Conservation (phyloP, 495 filamentous ascomycete species). For the Aspergillus bertholletiae region DNA sequence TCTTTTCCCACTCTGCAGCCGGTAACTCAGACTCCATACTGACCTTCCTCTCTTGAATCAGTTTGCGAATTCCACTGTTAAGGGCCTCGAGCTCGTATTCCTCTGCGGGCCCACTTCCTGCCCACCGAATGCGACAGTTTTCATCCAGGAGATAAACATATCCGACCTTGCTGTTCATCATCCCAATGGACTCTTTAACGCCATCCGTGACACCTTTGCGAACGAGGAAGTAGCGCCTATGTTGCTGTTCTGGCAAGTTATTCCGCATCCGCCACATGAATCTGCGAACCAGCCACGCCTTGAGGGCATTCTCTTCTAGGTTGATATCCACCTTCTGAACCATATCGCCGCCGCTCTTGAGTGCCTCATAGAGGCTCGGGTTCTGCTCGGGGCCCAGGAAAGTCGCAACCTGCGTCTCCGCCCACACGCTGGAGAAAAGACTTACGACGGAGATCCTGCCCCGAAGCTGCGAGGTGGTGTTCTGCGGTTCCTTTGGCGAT, state of each 20-base stretch:
- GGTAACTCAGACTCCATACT: slow-evolving; percentile 23
- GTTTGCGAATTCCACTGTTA: slow-evolving; percentile 61
- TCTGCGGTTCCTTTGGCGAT: slow-evolving; percentile 40
- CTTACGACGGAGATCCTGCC: slow-evolving; percentile 74
- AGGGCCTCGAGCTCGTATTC: slow-evolving; percentile 67
- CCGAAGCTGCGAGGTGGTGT: slow-evolving; percentile 70
- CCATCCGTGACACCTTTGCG: slow-evolving; percentile 67
- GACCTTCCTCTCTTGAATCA: slow-evolving; percentile 57
- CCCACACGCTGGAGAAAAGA: slow-evolving; percentile 81
- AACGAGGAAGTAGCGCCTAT: slow-evolving; percentile 80
- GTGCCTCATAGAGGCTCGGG: slow-evolving; percentile 54
- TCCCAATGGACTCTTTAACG: slow-evolving; percentile 72
- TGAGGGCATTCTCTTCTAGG: slow-evolving; percentile 74
- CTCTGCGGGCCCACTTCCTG: slow-evolving; percentile 76
- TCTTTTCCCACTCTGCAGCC: slow-evolving; percentile 13
- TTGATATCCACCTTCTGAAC: slow-evolving; percentile 83
- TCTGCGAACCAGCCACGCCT: slow-evolving; percentile 66
- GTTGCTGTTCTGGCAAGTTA: slow-evolving; percentile 54
- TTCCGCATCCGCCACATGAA: slow-evolving; percentile 62
- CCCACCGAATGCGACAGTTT: slow-evolving; percentile 89
- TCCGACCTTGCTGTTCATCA: slow-evolving; percentile 85
- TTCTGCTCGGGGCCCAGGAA: slow-evolving; percentile 65
- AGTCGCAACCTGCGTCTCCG: slow-evolving; percentile 68
- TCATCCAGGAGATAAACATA: slow-evolving; percentile 92
- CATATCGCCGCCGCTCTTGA: slow-evolving; percentile 34